Evolutionary conservation across 371 early-diverging fungal species (phyloP).

Genomic region (Saksenaea vasiformis): DNA sequence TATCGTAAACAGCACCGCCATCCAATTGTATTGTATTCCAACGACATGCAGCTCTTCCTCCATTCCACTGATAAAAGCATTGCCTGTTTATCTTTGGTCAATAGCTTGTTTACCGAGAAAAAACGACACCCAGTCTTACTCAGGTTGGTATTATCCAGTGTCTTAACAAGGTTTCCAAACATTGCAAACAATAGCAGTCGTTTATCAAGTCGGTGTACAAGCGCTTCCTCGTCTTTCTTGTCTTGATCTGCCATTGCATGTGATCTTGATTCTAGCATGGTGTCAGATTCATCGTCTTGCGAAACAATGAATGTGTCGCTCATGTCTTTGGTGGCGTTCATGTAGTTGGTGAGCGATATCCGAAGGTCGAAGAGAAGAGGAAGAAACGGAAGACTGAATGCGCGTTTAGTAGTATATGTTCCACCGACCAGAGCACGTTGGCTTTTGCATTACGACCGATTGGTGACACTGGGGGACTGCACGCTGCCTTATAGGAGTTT

Average conservation of each 20-base stretch:
- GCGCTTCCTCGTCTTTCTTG: conserved; percentile 25
- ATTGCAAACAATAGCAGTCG: conserved; percentile 43
- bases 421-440: neutral
- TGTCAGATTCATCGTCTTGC: neutral
- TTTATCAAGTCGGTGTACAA: conserved; percentile 36
- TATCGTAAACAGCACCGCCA: conserved; percentile 40
- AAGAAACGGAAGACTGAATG: neutral
- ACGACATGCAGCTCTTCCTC: conserved; percentile 47
- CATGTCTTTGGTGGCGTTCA: neutral
- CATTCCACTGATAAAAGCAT: conserved; percentile 55
- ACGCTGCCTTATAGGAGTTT: neutral
- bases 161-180: conserved; percentile 48
- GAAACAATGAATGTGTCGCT: neutral
- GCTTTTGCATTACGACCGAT: neutral
- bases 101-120: neutral
- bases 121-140: conserved; percentile 21
- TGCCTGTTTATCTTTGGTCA: conserved; percentile 18
- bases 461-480: neutral
- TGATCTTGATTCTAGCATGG: neutral
- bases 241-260: neutral
- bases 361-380: neutral
- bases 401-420: neutral
- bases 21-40: conserved; percentile 49
- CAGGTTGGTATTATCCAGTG: conserved; percentile 42
- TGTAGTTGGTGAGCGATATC: neutral